Conservation (phyloP, 345 rosid species). For the Acer campestre region DNA sequence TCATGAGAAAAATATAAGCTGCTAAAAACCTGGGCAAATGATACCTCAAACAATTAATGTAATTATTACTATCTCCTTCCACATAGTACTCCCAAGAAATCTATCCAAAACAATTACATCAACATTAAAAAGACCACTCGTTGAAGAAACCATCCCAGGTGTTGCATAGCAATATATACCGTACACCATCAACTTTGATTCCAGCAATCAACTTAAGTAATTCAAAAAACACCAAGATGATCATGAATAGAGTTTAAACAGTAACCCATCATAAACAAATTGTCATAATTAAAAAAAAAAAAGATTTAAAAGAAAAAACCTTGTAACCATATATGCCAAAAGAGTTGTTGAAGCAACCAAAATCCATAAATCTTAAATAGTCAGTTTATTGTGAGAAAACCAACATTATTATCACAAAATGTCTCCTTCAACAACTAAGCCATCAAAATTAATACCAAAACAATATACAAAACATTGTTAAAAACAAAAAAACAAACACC, state of each 20-base stretch:
- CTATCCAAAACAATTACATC: slow-evolving; percentile 89
- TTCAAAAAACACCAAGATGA: not conserved
- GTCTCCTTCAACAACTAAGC: not conserved
- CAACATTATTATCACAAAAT: slow-evolving; percentile 70
- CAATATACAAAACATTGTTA: too few relatives aligned
- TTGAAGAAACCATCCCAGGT: too few relatives aligned
- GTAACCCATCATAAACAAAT: not conserved
- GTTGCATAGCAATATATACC: too few relatives aligned
- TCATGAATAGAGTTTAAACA: not conserved
- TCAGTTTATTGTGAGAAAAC: slow-evolving; percentile 56
- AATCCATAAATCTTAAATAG: not conserved
- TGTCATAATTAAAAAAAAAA: not conserved
- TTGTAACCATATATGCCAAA: not conserved
- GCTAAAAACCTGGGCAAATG: slow-evolving; percentile 4
- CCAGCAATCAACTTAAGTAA: slow-evolving; percentile 7
- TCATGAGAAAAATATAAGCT: not conserved
- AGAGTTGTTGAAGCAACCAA: not conserved
- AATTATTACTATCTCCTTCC: slow-evolving; percentile 92
- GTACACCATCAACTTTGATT: slow-evolving; percentile 6
- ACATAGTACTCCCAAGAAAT: slow-evolving; percentile 93
- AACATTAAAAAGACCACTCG: slow-evolving; percentile 80
- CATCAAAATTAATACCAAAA: slow-evolving; percentile 52
- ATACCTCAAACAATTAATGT: slow-evolving; percentile 8
- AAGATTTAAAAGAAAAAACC: not conserved
- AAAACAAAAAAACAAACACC: too few relatives aligned